Evolutionary conservation across 2,329 filamentous ascomycete species (phyloP).

Genomic region (Chrysoporthe cubensis): DNA sequence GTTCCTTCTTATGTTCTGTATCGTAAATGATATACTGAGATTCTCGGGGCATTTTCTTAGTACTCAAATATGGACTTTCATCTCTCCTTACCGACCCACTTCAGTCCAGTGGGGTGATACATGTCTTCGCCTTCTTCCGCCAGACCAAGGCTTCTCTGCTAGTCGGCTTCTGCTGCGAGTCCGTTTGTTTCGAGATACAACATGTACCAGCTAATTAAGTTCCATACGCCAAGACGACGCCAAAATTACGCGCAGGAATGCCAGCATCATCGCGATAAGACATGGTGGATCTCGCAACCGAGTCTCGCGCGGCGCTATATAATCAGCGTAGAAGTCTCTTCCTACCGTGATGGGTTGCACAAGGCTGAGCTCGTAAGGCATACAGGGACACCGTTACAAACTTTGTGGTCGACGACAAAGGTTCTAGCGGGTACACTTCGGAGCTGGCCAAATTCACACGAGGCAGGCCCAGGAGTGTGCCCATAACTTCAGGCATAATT

Average conservation of each 20-base stretch:
- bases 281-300: neutral
- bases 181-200: neutral
- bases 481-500: neutral
- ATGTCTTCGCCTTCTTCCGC: too few relatives aligned
- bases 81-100: neutral
- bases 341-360: neutral
- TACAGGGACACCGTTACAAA: slow-evolving; percentile 8
- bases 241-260: neutral
- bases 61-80: slow-evolving; percentile 3
- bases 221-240: neutral
- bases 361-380: neutral
- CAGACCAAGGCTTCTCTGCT: neutral
- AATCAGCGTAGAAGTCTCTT: neutral
- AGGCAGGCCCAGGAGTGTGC: neutral
- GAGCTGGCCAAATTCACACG: neutral
- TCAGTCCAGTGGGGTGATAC: too few relatives aligned
- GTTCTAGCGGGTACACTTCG: neutral
- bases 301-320: neutral
- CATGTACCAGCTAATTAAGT: neutral
- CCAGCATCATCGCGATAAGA: neutral
- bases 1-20: neutral
- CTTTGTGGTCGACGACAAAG: neutral
- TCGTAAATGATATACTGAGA: neutral
- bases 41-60: neutral
- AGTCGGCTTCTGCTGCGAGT: neutral